A percentile compares a stretch with the other conserved stretches of the same genome.
Conservation (phyloP, 805 yeast species). For the Ogataea pini region DNA sequence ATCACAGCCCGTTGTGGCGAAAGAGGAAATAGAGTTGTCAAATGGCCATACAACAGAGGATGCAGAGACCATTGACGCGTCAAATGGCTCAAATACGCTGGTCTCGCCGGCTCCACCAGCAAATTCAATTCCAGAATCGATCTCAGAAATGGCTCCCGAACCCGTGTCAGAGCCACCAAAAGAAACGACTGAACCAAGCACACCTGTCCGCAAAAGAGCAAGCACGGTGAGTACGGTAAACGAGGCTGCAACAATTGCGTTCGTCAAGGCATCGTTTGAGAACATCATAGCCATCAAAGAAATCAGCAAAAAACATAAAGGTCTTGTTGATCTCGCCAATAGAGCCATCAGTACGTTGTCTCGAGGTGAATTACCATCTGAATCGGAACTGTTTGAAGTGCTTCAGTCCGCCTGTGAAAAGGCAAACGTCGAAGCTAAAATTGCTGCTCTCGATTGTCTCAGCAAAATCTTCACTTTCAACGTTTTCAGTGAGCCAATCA, state of each 20-base stretch:
- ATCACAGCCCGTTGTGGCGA: not conserved
- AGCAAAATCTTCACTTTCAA: constrained; percentile 89
- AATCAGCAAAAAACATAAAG: constrained; percentile 44
- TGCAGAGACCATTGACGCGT: too few relatives aligned
- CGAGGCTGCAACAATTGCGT: constrained; percentile 34
- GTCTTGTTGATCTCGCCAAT: constrained; percentile 38
- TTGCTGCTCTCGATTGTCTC: constrained; percentile 78
- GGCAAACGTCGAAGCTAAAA: constrained; percentile 61
- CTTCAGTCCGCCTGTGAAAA: constrained; percentile 74
- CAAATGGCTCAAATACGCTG: too few relatives aligned
- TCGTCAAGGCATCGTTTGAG: constrained; percentile 36
- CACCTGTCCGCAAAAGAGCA: not conserved
- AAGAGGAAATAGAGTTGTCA: not conserved
- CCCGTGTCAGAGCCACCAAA: not conserved
- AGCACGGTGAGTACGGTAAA: constrained; percentile 19
- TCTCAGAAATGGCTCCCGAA: not conserved
- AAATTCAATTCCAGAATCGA: not conserved
- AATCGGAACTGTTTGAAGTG: constrained; percentile 70
- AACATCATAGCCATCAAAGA: constrained; percentile 34
- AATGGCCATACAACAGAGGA: not conserved
- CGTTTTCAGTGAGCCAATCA: constrained; percentile 60
- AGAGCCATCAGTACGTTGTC: constrained; percentile 46
- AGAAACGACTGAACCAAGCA: not conserved
- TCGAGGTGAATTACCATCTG: constrained; percentile 42
- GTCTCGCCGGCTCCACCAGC: not conserved